Conservation (phyloP, 805 yeast species). For the Cyberlindnera euphorbiae region DNA sequence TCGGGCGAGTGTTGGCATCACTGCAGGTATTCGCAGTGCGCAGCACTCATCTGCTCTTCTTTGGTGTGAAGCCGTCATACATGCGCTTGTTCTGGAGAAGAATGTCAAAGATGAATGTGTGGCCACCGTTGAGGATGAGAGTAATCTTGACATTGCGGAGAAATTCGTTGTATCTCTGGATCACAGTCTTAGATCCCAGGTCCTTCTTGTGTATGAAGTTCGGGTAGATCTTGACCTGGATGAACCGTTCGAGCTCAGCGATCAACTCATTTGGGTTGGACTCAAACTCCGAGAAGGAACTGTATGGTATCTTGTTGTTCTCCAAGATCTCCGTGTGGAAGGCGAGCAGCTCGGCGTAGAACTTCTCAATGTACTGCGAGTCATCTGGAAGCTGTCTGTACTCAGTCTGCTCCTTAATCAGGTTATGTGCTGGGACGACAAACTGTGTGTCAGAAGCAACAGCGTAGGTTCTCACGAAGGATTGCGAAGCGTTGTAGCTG, state of each 20-base stretch:
- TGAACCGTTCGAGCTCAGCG: constrained; percentile 34
- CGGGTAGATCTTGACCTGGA: constrained; percentile 29
- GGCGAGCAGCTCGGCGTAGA: constrained; percentile 36
- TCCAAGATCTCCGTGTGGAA: constrained; percentile 29
- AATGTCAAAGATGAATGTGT: constrained; percentile 54
- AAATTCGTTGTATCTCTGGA: constrained; percentile 32
- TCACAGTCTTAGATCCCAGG: constrained; percentile 15
- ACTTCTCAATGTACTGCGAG: constrained; percentile 46
- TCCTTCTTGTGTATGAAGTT: constrained; percentile 12
- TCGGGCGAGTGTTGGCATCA: no score
- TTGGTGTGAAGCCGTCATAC: constrained; percentile 35
- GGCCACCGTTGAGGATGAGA: constrained; percentile 50
- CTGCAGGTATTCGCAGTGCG: no score
- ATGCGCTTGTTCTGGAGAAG: constrained; percentile 42
- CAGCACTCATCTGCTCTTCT: constrained; percentile 4
- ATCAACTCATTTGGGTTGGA: constrained; percentile 36
- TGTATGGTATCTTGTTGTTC: constrained; percentile 19
- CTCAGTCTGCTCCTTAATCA: constrained; percentile 25
- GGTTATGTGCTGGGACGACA: constrained; percentile 13
- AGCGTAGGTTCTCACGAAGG: constrained; percentile 9
- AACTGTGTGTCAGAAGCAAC: constrained; percentile 12
- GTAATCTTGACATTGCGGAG: constrained; percentile 39
- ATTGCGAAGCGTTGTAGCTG: background rate
- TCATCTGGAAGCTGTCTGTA: constrained; percentile 51
- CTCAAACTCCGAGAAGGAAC: constrained; percentile 35